Conservation (phyloP, 2,329 filamentous ascomycete genomes). For the Fusarium gaditjirri region DNA sequence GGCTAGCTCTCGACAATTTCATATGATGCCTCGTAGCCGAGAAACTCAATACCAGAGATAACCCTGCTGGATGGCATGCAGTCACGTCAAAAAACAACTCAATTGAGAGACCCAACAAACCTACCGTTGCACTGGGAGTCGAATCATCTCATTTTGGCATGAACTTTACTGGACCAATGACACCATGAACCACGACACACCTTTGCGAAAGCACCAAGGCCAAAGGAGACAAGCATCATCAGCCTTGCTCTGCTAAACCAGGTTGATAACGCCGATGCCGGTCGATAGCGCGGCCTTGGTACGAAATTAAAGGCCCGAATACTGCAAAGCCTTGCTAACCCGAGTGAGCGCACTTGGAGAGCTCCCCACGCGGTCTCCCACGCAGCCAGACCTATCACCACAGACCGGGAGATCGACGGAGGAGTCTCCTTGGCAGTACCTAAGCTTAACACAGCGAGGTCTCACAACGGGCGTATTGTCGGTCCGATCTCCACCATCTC, state of each 20-base stretch:
- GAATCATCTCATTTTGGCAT: not conserved
- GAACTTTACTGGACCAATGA: not conserved
- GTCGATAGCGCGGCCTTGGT: constrained; percentile 15
- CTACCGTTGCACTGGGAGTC: not conserved
- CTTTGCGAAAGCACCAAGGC: not conserved
- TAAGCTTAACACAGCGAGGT: constrained; percentile 22
- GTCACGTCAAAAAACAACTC: not conserved
- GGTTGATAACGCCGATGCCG: constrained; percentile 22
- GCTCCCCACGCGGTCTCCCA: not conserved
- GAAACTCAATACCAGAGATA: not conserved
- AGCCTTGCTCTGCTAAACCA: constrained; percentile 9
- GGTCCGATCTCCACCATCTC: constrained; percentile 23
- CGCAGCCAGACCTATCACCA: not conserved
- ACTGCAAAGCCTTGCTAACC: not conserved
- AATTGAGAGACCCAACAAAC: not conserved
- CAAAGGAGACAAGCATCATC: not conserved
- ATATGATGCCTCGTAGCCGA: not conserved
- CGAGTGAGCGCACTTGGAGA: not conserved
- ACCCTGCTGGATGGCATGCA: not conserved
- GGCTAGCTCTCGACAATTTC: not conserved
- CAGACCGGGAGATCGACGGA: constrained; percentile 15
- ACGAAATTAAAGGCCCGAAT: constrained; percentile 26
- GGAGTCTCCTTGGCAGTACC: not conserved
- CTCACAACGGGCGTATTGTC: constrained; percentile 23
- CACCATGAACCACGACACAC: not conserved